Base-by-base conservation (phyloP, 805 yeast genomes). In the Pichia pseudocactophila region DNA sequence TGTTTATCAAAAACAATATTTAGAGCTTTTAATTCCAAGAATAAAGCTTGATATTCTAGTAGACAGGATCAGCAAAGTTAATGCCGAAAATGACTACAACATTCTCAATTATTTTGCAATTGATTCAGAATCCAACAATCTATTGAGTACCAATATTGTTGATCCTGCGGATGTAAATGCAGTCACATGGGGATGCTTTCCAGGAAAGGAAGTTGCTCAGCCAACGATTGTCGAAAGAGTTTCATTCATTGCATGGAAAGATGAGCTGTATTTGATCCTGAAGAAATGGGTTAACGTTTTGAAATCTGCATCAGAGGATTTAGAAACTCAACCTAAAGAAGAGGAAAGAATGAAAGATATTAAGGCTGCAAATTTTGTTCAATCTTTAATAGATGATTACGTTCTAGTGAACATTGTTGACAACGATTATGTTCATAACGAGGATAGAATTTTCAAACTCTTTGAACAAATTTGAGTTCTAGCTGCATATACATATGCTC, bases 131-230 rank as follows among this genome's bases (percentile, higher is more conserved):
- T 42, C 49, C 22, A 40, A 38, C 13, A 45, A 42, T 25, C 12
- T 41, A 17, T 37, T 88, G 41, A 49, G 59, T 16, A 76, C 95
- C 39, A 89, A 89, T 61, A 39, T 40, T 19, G 19, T 35, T 15
- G 78, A 87, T 37, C 73, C 73, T 19, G 79, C 75, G 36, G 54
- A 80, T 30, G 88, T 94, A 49, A 89, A 86, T 57, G 96, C 97
- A 8, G 97, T 90, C 43, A 90, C 97, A 16, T 90, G 97, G 97
- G 97, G 97, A 49, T 87, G 89, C 42, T 88, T 86, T 77, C 97
- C 97, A 22, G 96, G 96, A 31, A 82, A 82, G 57, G 97, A 90
- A 65, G 83, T 90, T 41, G 71, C 86, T 49, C 97, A 90, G 66
- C 97, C 97, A 40, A 90, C 97, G 0, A 87, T 90, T 59, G 97